Evolutionary conservation across 805 yeast species (phyloP).

Genomic region (Danielia reshetovae): DNA sequence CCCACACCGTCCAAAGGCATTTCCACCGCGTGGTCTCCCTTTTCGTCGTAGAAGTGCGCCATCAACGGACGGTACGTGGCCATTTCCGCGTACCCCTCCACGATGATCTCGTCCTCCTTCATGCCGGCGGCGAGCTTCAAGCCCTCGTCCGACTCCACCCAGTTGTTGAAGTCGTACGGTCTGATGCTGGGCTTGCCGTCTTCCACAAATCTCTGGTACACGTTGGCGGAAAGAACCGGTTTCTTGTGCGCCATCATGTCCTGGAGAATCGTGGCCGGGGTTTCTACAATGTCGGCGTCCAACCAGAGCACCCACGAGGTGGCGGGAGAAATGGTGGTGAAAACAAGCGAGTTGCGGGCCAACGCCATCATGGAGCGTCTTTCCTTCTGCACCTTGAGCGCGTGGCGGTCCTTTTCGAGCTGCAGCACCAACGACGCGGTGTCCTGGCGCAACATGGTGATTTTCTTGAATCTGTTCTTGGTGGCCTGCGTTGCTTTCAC

Average conservation of each 20-base stretch:
- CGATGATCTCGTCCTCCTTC: conserved; percentile 85
- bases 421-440: conserved; percentile 71
- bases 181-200: conserved; percentile 59
- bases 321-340: conserved; percentile 83
- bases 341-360: conserved; percentile 87
- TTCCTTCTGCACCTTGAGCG: conserved; percentile 77
- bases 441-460: conserved; percentile 90
- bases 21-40: conserved; percentile 59
- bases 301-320: conserved; percentile 97
- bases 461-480: conserved; percentile 68
- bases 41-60: conserved; percentile 78
- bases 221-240: conserved; percentile 88
- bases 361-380: conserved; percentile 89
- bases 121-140: conserved; percentile 64
- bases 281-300: conserved; percentile 90
- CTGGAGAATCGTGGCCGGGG: conserved; percentile 78
- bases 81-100: conserved; percentile 91
- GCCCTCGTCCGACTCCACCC: conserved; percentile 87
- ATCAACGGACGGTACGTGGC: conserved; percentile 93
- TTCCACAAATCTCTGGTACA: conserved; percentile 77
- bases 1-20: conserved; percentile 96
- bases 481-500: conserved; percentile 67
- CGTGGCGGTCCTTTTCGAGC: conserved; percentile 86
- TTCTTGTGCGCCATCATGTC: conserved; percentile 83
- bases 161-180: conserved; percentile 94